Percentiles rank a stretch among this genome's conserved stretches.
phyloP scores from a whole-genome alignment of 352 stramenopile species.

The Phytopythium montanum region DNA sequence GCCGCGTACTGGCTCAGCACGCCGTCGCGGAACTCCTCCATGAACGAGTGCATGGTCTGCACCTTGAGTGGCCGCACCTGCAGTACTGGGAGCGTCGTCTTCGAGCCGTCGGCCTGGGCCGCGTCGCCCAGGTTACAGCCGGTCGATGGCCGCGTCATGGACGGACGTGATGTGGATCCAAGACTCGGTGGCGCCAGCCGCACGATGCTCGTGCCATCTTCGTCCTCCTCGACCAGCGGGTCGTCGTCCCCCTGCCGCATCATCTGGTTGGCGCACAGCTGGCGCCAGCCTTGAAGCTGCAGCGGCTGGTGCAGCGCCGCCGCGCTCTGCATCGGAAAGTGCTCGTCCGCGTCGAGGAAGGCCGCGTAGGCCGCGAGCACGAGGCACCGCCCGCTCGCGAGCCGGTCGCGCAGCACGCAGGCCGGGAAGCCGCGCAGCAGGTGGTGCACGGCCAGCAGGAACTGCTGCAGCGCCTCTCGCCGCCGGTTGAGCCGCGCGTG shows the following conservation, averaged over 20 bases:
- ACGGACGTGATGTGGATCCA: slow-evolving; percentile 7
- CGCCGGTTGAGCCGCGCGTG: slow-evolving; percentile 15
- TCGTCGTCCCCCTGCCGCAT: slow-evolving; percentile 29
- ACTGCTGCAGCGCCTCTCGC: slow-evolving; percentile 32
- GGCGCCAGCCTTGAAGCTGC: slow-evolving; percentile 44
- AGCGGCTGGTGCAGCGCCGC: slow-evolving; percentile 39
- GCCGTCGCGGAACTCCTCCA: slow-evolving; percentile 78
- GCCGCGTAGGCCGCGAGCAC: slow-evolving; percentile 43
- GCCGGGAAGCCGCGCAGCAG: slow-evolving; percentile 38
- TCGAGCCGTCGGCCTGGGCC: slow-evolving; percentile 1
- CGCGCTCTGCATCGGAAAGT: slow-evolving; percentile 32
- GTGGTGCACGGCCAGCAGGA: slow-evolving; percentile 36
- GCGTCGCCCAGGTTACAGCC: neutral
- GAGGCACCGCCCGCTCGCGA: slow-evolving; percentile 30
- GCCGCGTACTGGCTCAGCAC: slow-evolving; percentile 54
- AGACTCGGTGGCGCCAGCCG: slow-evolving; percentile 12
- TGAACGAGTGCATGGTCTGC: slow-evolving; percentile 71
- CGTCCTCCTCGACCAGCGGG: slow-evolving; percentile 10
- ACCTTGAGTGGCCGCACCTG: slow-evolving; percentile 58
- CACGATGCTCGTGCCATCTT: slow-evolving; percentile 15
- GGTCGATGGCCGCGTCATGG: slow-evolving; percentile 1
- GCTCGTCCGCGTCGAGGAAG: slow-evolving; percentile 44
- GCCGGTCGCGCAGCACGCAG: slow-evolving; percentile 30
- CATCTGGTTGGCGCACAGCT: slow-evolving; percentile 49
- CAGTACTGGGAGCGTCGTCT: slow-evolving; percentile 33